Evolutionary conservation across 176 grass and related monocot genomes (phyloP).

Genomic region (Triticum monococcum): DNA sequence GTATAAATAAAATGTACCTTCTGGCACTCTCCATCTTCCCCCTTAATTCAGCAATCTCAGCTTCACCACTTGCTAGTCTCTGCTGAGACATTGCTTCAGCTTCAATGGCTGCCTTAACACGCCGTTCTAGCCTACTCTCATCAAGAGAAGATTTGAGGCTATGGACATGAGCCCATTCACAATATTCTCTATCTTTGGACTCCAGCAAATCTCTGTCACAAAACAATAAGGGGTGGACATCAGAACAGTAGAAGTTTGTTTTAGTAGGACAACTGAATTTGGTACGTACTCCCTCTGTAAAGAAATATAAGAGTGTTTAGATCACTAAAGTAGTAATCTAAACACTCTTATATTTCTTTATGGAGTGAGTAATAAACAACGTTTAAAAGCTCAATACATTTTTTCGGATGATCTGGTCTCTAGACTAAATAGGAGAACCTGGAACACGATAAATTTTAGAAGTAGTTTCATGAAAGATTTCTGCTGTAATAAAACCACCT

Average conservation of each 20-base stretch:
- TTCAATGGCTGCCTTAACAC: slow-evolving; percentile 95
- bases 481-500: slow-evolving; percentile 36
- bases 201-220: slow-evolving; percentile 71
- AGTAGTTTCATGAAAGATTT: slow-evolving; percentile 11
- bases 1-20: slow-evolving; percentile 41
- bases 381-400: background rate
- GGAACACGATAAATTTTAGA: background rate
- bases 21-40: slow-evolving; percentile 70
- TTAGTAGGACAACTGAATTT: slow-evolving; percentile 8
- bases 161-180: slow-evolving; percentile 74
- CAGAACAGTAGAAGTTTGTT: slow-evolving; percentile 9
- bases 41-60: slow-evolving; percentile 82
- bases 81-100: slow-evolving; percentile 93
- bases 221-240: slow-evolving; percentile 12
- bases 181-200: slow-evolving; percentile 64
- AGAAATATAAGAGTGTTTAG: too few species aligned
- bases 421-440: slow-evolving; percentile 1
- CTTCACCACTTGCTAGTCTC: slow-evolving; percentile 78
- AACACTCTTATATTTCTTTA: too few species aligned
- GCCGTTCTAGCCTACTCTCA: slow-evolving; percentile 83
- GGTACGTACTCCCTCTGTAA: too few species aligned
- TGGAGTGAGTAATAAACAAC: background rate
- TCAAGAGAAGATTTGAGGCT: slow-evolving; percentile 82
- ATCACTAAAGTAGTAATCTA: too few species aligned
- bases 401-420: slow-evolving; percentile 3